Percentiles rank a stretch among this genome's conserved stretches.
phyloP scores from a whole-genome alignment of 768 basidiomycete genomes.

The Trametes meyenii region DNA sequence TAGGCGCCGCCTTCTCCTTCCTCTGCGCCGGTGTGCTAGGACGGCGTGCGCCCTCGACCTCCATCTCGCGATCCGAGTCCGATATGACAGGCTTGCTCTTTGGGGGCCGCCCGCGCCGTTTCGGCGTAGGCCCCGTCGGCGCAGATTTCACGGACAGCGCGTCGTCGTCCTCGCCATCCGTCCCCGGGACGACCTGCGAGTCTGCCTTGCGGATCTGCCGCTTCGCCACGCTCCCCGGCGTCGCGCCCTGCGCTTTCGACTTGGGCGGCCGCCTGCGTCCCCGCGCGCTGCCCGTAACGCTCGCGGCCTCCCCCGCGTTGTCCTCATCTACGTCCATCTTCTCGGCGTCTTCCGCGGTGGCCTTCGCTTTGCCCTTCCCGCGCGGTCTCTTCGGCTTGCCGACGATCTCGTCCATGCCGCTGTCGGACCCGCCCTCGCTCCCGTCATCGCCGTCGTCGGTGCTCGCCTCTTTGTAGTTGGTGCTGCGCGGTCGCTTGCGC shows the following conservation, averaged over 20 bases:
- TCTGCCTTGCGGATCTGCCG: constrained; percentile 10
- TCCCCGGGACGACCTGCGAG: constrained; percentile 19
- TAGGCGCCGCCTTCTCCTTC: constrained; percentile 8
- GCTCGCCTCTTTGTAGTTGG: constrained; percentile 28
- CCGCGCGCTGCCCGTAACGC: constrained; percentile 23
- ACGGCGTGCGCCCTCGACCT: constrained; percentile 5
- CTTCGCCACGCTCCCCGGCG: constrained; percentile 16
- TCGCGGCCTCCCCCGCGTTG: constrained; percentile 22
- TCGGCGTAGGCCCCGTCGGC: constrained; percentile 12
- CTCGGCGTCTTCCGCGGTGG: constrained; percentile 21
- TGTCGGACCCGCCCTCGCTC: constrained; percentile 34
- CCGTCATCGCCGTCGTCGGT: constrained; percentile 29
- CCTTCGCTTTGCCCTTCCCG: constrained; percentile 27
- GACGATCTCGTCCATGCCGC: constrained; percentile 37
- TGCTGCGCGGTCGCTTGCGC: constrained; percentile 34
- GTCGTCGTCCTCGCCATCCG: constrained; percentile 25
- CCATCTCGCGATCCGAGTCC: constrained; percentile 27
- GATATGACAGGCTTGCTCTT: constrained; percentile 28
- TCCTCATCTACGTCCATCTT: constrained; percentile 32
- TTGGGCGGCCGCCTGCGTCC: constrained; percentile 26
- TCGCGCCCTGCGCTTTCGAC: constrained; percentile 13
- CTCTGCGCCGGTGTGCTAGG: not conserved
- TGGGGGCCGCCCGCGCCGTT: constrained; percentile 24
- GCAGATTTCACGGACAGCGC: constrained; percentile 18
- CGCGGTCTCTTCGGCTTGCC: constrained; percentile 23